phyloP scores from a whole-genome alignment of 1,284 basidiomycete genomes.

The Quambalaria eucalypti region DNA sequence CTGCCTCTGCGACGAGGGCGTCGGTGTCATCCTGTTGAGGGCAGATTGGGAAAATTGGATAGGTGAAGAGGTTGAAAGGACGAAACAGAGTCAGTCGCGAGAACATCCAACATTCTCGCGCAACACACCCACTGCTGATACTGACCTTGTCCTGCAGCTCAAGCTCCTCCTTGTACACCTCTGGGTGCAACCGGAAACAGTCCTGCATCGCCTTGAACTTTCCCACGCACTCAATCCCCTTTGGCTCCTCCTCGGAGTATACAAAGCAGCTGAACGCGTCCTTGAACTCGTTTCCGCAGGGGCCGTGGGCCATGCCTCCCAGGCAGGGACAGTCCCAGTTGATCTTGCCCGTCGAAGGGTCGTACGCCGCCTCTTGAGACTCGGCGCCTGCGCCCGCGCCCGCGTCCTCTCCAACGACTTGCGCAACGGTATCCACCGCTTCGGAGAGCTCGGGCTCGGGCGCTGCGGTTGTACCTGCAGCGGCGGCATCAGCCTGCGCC shows the following conservation, averaged over 20 bases:
- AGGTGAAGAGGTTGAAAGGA: no score
- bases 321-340: slow-evolving; percentile 59
- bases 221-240: slow-evolving; percentile 95
- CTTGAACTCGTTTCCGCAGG: slow-evolving; percentile 87
- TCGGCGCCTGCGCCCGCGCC: slow-evolving; percentile 3
- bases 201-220: slow-evolving; percentile 97
- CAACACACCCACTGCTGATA: no score
- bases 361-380: slow-evolving; percentile 53
- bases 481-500: slow-evolving; percentile 6
- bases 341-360: slow-evolving; percentile 73
- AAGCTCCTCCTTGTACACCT: slow-evolving; percentile 74
- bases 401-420: neutral
- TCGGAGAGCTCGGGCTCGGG: neutral
- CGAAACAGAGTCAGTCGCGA: no score
- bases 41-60: no score
- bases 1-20: no score
- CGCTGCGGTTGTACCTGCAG: no score
- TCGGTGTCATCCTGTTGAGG: no score
- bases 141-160: slow-evolving; percentile 23
- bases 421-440: neutral
- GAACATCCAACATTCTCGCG: no score
- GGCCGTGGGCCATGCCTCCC: slow-evolving; percentile 95
- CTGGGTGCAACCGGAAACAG: slow-evolving; percentile 92
- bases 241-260: slow-evolving; percentile 85
- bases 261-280: slow-evolving; percentile 97